Evolutionary conservation across 2,329 filamentous ascomycete genomes (phyloP), one percentile per base, ranked within the genome.

Genomic region (Aspergillus phoenicis): DNA sequence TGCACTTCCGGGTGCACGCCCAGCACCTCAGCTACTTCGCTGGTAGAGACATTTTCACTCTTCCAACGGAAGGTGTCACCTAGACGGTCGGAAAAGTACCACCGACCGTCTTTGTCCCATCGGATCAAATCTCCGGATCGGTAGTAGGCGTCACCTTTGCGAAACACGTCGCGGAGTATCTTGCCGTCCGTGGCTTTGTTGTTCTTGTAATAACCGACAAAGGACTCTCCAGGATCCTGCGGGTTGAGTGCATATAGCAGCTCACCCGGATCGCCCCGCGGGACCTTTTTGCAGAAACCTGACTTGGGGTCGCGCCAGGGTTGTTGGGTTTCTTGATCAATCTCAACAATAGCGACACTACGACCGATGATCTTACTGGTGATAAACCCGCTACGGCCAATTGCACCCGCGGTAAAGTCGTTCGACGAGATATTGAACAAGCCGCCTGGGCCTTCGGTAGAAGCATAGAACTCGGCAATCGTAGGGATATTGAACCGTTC

Each of bases 161-260:
- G 80, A 64, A 95, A 85, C 2, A 95, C 90, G 67, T 89, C 81
- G 4, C 89, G 85, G 62, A 95, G 75, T 51, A 96, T 84, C 77
- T 96, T 96, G 65, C 85, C 83, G 41, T 86, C 79, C 0, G 89
- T 91, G 0, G 92, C 91, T 33, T 84, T 82, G 13, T 82, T 75
- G 73, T 96, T 92, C 61, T 87, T 86, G 75, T 89, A 91, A 77
- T 97, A 97, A 2, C 93, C 93, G 71, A 93, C 90, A 78, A 93
- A 96, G 11, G 84, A 85, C 33, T 82, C 80, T 36, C 81, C 76
- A 52, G 89, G 85, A 66, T 93, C 84, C 0, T 81, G 77, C 0
- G 87, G 77, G 28, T 93, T 89, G 2, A 96, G 80, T n/a, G 79
- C 78, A 74, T 87, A 90, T 53, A 96, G 78, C 62, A 95, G 78